phyloP scores from a whole-genome alignment of 2,329 filamentous ascomycete species.

The Paecilomyces sp. region DNA sequence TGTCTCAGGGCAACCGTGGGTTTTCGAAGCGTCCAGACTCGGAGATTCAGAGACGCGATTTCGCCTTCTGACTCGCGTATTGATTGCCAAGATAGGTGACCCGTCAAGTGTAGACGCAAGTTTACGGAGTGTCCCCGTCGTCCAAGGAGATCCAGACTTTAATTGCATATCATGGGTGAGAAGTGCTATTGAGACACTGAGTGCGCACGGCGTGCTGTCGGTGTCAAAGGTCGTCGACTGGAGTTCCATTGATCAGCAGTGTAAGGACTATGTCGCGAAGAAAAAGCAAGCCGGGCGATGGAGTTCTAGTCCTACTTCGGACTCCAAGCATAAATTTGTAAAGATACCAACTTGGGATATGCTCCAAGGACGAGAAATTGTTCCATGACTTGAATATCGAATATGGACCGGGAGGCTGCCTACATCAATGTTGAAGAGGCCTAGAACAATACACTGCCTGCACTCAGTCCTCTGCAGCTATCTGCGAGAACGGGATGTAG shows the following conservation, averaged over 20 bases:
- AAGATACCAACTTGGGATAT: neutral
- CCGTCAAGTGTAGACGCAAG: neutral
- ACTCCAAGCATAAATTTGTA: neutral
- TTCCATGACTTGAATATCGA: neutral
- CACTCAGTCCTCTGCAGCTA: neutral
- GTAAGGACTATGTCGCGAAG: neutral
- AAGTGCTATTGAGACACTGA: neutral
- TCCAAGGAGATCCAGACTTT: neutral
- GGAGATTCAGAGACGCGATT: neutral
- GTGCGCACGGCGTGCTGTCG: neutral
- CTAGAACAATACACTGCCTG: neutral
- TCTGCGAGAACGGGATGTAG: neutral
- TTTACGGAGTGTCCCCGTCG: neutral
- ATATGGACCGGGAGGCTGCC: neutral
- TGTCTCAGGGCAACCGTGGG: neutral
- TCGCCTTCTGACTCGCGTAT: neutral
- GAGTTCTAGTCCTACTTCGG: neutral
- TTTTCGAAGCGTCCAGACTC: constrained; percentile 1
- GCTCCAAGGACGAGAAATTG: neutral
- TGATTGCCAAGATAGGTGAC: neutral
- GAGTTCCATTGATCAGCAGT: neutral
- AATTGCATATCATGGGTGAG: neutral
- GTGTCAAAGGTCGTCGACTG: neutral
- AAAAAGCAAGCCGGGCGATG: neutral
- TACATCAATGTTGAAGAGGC: neutral